Base-by-base conservation (phyloP, 352 stramenopile species). In the Phytopythium sindhum region DNA sequence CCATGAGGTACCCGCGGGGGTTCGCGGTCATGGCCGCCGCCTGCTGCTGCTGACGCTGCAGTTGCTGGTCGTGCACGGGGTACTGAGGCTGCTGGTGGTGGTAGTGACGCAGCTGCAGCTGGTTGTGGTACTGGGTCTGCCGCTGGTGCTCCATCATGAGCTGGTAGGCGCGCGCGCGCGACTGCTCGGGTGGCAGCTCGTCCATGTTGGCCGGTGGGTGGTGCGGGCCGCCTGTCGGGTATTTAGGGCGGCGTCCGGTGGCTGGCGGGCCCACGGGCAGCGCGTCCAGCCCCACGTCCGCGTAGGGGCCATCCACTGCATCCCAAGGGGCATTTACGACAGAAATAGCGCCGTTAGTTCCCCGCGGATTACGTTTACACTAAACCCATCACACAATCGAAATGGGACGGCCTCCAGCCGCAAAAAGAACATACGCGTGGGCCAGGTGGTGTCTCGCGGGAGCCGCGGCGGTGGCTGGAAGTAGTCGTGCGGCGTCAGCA, bases 31-130 rank as follows among this genome's bases (percentile, higher is more conserved):
- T 33, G 11, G 45, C 17, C 21, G 11, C 8, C 28, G 64, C 42
- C 5, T 23, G 42, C 19, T 50, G 42, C 19, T 48, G 42, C 5
- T 7, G 41, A 19, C 21, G 51, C 51, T 65, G 35, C 56, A 59
- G 24, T 21, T 33, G 31, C 42, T 57, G 33, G 35, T 67, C 60
- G 31, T 69, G 66, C 21, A 39, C 7, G 33, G 33, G 33, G 10
- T 86, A 73, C 26, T 80, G 77, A 21, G 66, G 66, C 19, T 69
- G 63, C 37, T 80, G 73, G 28, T 81, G 72, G 12, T 67, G 52
- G 65, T 78, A 81, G 28, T 70, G 74, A 12, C 77, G 74, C 54
- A 81, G 60, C 39, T 80, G 69, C 0, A 56, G 58, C 24, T 78
- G 74, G 31, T 44, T 71, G 31, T 80, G 73, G 10, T 54, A 52